Base-by-base conservation (phyloP, 2,329 filamentous ascomycete genomes). In the Lachnellula arida region DNA sequence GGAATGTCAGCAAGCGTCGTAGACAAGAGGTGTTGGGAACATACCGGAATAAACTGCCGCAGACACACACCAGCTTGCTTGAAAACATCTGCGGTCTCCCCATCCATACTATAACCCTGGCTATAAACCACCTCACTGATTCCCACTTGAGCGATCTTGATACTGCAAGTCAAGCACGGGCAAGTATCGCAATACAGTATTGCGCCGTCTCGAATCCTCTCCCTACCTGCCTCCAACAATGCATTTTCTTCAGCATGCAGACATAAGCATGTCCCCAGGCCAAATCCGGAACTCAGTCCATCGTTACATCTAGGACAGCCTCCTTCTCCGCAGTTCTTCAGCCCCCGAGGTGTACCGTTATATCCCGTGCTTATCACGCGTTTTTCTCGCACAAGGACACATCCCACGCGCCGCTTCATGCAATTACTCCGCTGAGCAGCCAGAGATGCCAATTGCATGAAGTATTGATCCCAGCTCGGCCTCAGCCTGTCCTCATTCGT, bases 171-270 rank as follows among this genome's bases (percentile, higher is more conserved):
- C 71, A 99, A 77, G 71, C 94, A 99, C 4, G 94, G 94, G 72
- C 94, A 99, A 63, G 92, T 97, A 70, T 97, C 90, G 73, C 92
- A 97, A 74, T 97, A 99, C 25, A 99, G 76, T 49, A 91, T 88
- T 39, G 89, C 84, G 4, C 86, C 89, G 54, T 90, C 87, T 19
- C 90, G 79, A 63, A 99, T 91, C 56, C 94, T 81, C 73, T 97
- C 94, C 65, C 94, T 80, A 0, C 94, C 94, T 19, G 94, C 94
- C 76, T 99, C 94, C 9, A 99, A 79, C 56, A 99, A 79, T 1
- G 94, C 94, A 71, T 99, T 99, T 75, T 99, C 94, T 76, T 99
- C 94, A 0, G 94, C 94, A 71, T 99, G 94, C n/a, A 99, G 83
- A 71, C 94, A 99, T 49, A 97, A 80, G 68, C 94, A 99, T 5